Base-by-base conservation (phyloP, 495 filamentous ascomycete genomes). In the Trypethelium eluteriae region DNA sequence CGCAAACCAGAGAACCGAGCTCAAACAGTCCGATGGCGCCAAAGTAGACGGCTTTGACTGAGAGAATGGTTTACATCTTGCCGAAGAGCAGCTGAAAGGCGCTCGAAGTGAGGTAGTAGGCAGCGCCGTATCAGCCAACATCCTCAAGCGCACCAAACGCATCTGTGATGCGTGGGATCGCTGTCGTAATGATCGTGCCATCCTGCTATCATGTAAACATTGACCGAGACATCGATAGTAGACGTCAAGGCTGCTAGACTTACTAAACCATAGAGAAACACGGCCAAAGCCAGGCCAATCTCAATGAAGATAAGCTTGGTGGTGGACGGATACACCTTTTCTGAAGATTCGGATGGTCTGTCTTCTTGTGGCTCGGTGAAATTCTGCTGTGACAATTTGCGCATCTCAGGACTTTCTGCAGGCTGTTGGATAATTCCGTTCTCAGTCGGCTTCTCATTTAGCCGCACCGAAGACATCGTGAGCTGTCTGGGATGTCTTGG, bases 1-100 rank as follows among this genome's bases (percentile, higher is more conserved):
- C 93, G 74, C 93, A 96, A 68, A 96, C 77, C 47, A 92, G 76
- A n/a, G 86, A 90, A 16, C 93, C 93, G 14, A 96, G 57, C 71
- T 96, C 92, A 76, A 97, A 96, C 69, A 96, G 75, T 53, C 75
- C 76, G 67, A 96, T 87, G 50, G 89, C 88, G n/a, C 71, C 67
- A 11, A 96, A 76, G 73, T 88, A 96, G 11, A 86, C 81, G 39
- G 66, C 72, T 73, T 93, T 78, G 64, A 76, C 69, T 2, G 72
- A 73, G 67, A 76, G 70, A 69, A 75, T 76, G 67, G 74, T 75
- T 72, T 79, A 79, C 44, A 79, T 67, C 12, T 44, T 38, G 66
- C 77, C 77, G 67, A 73, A 78, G 65, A 78, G 71, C 39, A 78
- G 71, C 70, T 79, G 77, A 49, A 75, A 75, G n/a, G 74, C 71